Evolutionary conservation across 2,329 filamentous ascomycete genomes (phyloP).

Genomic region (Hypoxylon sp.): DNA sequence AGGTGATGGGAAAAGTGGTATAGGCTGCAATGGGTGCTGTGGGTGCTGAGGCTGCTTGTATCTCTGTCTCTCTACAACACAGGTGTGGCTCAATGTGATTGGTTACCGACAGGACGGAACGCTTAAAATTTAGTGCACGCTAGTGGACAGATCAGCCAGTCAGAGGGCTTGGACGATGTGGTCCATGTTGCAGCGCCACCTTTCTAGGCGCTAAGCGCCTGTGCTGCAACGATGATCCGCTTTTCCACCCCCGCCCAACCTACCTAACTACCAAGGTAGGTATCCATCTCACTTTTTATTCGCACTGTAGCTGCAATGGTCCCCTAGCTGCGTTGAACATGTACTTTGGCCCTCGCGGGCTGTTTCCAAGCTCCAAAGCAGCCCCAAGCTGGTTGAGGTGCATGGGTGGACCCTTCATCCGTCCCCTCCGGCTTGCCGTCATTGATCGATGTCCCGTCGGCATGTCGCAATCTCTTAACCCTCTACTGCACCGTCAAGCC

Average conservation of each 20-base stretch:
- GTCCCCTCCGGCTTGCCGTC: conserved; percentile 44
- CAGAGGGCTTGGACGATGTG: conserved; percentile 30
- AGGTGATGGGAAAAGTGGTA: conserved; percentile 20
- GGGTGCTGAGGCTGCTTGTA: conserved; percentile 40
- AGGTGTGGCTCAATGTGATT: conserved; percentile 45
- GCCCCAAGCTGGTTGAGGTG: conserved; percentile 12
- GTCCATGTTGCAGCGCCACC: conserved; percentile 41
- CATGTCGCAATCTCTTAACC: conserved; percentile 45
- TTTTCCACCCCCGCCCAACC: conserved; percentile 31
- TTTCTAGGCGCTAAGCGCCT: conserved; percentile 44
- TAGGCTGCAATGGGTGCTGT: conserved; percentile 22
- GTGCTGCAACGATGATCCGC: conserved; percentile 33
- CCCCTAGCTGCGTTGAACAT: conserved; percentile 15
- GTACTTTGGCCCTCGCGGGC: conserved; percentile 12
- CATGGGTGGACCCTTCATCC: conserved; percentile 34
- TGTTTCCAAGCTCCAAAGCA: conserved; percentile 7
- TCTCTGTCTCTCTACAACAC: conserved; percentile 11
- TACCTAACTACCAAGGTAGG: conserved; percentile 33
- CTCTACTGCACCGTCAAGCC: conserved; percentile 29
- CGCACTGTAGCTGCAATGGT: conserved; percentile 39
- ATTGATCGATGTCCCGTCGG: conserved; percentile 43
- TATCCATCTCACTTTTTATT: conserved; percentile 26
- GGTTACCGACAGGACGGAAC: conserved; percentile 51
- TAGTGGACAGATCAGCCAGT: conserved; percentile 31
- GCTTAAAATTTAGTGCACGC: conserved; percentile 35